A percentile compares a stretch with the other conserved stretches of the same genome.
Conservation (phyloP, 2,329 filamentous ascomycete species). For the Exophiala dermatitidis region DNA sequence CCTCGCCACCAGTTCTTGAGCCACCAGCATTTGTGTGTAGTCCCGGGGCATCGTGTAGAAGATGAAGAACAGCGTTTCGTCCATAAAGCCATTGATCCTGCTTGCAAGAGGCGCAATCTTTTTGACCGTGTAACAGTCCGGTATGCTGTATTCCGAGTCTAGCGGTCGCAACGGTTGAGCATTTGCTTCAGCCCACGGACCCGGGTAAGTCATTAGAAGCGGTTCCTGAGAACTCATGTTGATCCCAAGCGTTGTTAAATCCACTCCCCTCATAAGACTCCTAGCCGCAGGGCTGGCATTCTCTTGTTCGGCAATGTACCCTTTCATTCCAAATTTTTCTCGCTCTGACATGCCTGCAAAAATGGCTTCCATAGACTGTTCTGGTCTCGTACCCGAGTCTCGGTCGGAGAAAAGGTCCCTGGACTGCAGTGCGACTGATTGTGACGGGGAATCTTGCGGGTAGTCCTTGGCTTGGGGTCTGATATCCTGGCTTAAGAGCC, state of each 20-base stretch:
- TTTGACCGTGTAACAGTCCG: conserved; percentile 57
- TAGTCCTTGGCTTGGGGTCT: conserved; percentile 28
- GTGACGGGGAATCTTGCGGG: conserved; percentile 32
- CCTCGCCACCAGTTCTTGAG: conserved; percentile 52
- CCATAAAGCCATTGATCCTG: conserved; percentile 52
- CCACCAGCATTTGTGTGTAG: conserved; percentile 59
- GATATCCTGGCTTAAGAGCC: conserved; percentile 27
- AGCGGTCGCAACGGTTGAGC: conserved; percentile 47
- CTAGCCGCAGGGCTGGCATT: conserved; percentile 47
- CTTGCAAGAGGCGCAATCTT: conserved; percentile 57
- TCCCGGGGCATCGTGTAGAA: conserved; percentile 63
- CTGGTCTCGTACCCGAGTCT: conserved; percentile 27
- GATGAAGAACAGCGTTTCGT: conserved; percentile 62
- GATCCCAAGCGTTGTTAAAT: conserved; percentile 47
- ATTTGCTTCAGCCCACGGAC: conserved; percentile 53
- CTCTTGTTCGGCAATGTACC: conserved; percentile 46
- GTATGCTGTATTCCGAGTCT: conserved; percentile 57
- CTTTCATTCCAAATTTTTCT: conserved; percentile 54
- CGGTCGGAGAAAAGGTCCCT: conserved; percentile 31
- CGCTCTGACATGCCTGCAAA: conserved; percentile 30
- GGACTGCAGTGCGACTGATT: conserved; percentile 24
- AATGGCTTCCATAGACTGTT: conserved; percentile 34
- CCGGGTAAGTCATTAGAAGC: conserved; percentile 56
- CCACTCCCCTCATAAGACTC: conserved; percentile 1
- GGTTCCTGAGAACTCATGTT: conserved; percentile 54